A percentile compares a stretch with the other conserved stretches of the same genome.
phyloP scores from a whole-genome alignment of 1,139 yeast genomes.

The Petasospora rhodanensis region DNA sequence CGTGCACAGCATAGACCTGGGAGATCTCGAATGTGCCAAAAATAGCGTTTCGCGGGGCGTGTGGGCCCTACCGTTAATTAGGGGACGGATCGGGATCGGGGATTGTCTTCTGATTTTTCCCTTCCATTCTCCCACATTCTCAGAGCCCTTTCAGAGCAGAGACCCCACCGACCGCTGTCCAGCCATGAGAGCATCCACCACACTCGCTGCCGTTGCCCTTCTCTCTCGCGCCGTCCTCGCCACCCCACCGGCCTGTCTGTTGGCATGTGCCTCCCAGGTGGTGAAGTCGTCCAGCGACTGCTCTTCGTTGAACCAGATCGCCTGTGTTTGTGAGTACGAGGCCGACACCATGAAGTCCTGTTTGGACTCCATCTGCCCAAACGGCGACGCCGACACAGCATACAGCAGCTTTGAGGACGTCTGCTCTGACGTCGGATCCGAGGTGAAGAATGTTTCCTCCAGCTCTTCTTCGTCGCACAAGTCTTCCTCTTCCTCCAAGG shows the following conservation, averaged over 20 bases:
- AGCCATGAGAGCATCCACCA: slow-evolving; percentile 33
- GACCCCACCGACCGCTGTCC: background rate
- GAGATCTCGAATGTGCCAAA: slow-evolving; percentile 7
- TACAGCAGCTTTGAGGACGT: slow-evolving; percentile 48
- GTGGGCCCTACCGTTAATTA: no score
- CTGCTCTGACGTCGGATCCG: slow-evolving; percentile 43
- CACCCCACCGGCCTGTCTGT: slow-evolving; percentile 83
- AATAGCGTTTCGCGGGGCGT: no score
- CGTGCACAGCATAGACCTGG: slow-evolving; percentile 5
- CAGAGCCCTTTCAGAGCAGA: background rate
- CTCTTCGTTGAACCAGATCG: slow-evolving; percentile 52
- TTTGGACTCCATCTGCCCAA: slow-evolving; percentile 62
- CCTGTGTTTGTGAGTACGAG: slow-evolving; percentile 61
- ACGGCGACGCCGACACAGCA: slow-evolving; percentile 54
- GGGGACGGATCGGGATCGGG: no score
- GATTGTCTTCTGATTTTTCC: background rate
- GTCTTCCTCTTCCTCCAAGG: slow-evolving; percentile 30
- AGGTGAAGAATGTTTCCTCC: slow-evolving; percentile 29
- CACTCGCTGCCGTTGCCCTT: slow-evolving; percentile 48
- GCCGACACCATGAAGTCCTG: slow-evolving; percentile 50
- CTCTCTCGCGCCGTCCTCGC: slow-evolving; percentile 51
- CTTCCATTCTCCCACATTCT: background rate
- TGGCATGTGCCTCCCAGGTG: slow-evolving; percentile 85
- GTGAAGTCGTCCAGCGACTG: slow-evolving; percentile 51
- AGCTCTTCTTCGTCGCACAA: slow-evolving; percentile 31